Evolutionary conservation across 1,139 yeast species (phyloP), one percentile per base, ranked within the genome.

Genomic region (Kodamaea plutei): DNA sequence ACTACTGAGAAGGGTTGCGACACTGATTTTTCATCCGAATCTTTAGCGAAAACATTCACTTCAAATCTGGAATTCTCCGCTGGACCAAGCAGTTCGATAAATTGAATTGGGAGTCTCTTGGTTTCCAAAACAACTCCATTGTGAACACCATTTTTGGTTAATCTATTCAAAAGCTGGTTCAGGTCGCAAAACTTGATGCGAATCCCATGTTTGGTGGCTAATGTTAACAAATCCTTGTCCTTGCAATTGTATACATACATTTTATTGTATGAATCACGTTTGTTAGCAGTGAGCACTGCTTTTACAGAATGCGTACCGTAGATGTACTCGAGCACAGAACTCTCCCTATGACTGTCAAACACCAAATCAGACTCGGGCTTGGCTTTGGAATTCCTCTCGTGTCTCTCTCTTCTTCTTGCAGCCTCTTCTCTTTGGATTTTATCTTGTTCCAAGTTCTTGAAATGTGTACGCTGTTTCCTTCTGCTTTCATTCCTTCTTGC

Each of bases 81-180:
- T 15, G 26, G 34, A 1, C 62, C 68, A 37, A 76, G 56, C 22
- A 48, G 47, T 11, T 53, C 48, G 7, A 79, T 54, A 16, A 62
- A 62, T 3, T 69, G 63, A 2, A 75, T 54, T 10, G 62, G 61
- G 17, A 84, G 45, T 3, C 83, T 80, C 40, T 74, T 71, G 0
- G 89, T 71, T 47, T 82, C 87, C 30, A 85, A 51, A 1, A 83
- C 91, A 17, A 80, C 69, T 6, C 94, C 93, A 53, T 88, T 88
- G 56, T 88, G 96, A 8, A 84, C 87, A 2, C 80, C 91, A 46
- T 79, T 75, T 23, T 73, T 67, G 18, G 87, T 71, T 42, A 85
- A 51, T 6, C 63, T 52, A 46, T 83, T 81, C 42, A 88, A 56
- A 20, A 73, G 78, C 42, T 73, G 74, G 45, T 76, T 78, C 27